Evolutionary conservation across 129 eudicot species (phyloP).

Genomic region (Flaveria robusta): DNA sequence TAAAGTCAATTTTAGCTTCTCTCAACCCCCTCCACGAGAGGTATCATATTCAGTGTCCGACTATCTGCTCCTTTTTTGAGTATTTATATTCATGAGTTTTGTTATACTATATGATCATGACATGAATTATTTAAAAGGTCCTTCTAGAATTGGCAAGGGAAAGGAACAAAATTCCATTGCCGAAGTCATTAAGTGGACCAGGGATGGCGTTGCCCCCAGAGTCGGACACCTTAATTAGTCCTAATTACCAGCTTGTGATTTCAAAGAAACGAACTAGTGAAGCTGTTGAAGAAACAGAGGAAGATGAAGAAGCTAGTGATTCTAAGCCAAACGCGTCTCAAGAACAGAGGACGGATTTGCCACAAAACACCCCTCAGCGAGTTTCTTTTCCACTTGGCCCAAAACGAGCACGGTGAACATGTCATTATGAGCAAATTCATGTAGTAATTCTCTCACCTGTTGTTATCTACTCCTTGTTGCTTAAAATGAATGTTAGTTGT

Average conservation of each 20-base stretch:
- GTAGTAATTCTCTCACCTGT: neutral
- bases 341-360: conserved; percentile 52
- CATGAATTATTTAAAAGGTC: conserved; percentile 43
- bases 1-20: conserved; percentile 86
- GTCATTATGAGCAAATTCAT: neutral
- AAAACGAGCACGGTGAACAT: conserved; percentile 59
- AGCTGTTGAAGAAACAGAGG: conserved; percentile 79
- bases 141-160: conserved; percentile 75
- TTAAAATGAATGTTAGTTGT: conserved; percentile 10
- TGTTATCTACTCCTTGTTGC: neutral
- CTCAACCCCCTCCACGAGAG: conserved; percentile 97
- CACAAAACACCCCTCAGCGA: conserved; percentile 59
- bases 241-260: conserved; percentile 73
- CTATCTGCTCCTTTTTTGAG: neutral
- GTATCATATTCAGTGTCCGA: conserved; percentile 34
- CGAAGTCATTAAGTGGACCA: conserved; percentile 52
- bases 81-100: neutral
- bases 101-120: conserved; percentile 5
- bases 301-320: conserved; percentile 54
- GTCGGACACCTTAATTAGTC: conserved; percentile 72
- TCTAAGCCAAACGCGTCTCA: conserved; percentile 53
- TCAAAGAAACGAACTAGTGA: conserved; percentile 53
- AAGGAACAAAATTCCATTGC: conserved; percentile 77
- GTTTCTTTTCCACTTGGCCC: conserved; percentile 86
- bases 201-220: conserved; percentile 79